Conservation (phyloP, 805 yeast species). For the Monosporozyma unispora region DNA sequence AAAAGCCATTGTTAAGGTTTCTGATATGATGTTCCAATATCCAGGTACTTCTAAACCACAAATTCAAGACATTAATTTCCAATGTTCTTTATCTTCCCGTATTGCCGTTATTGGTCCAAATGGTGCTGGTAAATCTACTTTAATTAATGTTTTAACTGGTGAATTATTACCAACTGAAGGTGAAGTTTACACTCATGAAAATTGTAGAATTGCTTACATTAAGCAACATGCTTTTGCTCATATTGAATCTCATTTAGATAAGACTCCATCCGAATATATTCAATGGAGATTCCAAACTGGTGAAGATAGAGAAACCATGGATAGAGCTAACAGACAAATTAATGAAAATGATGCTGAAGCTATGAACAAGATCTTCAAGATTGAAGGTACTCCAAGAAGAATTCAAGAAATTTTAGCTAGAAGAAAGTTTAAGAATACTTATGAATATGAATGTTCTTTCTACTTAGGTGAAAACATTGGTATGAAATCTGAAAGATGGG, state of each 20-base stretch:
- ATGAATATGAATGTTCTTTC: conserved; percentile 99
- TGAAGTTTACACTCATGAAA: conserved; percentile 99
- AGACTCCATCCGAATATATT: conserved; percentile 99
- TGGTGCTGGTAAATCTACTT: conserved; percentile 99
- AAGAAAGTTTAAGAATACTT: conserved; percentile 99
- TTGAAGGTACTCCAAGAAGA: conserved; percentile 98
- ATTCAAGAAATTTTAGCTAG: conserved; percentile 88
- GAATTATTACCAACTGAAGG: conserved; percentile 96
- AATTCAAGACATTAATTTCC: conserved; percentile 85
- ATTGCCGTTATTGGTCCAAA: conserved; percentile 99
- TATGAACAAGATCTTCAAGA: conserved; percentile 99
- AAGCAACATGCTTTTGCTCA: conserved; percentile 99
- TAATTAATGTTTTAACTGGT: conserved; percentile 98
- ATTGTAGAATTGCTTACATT: conserved; percentile 99
- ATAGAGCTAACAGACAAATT: conserved; percentile 98
- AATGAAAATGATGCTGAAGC: conserved; percentile 94
- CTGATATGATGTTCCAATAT: conserved; percentile 97
- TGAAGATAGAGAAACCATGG: conserved; percentile 99
- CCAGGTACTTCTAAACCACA: conserved; percentile 98
- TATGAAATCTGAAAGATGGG: conserved; percentile 99
- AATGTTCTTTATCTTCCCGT: conserved; percentile 98
- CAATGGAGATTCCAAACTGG: conserved; percentile 99
- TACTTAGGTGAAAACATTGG: conserved; percentile 96
- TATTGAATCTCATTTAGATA: conserved; percentile 96
- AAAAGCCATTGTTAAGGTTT: conserved; percentile 98